Evolutionary conservation across 2,329 filamentous ascomycete species (phyloP), one percentile per base, ranked within the genome.

Genomic region (Trichoderma breve): DNA sequence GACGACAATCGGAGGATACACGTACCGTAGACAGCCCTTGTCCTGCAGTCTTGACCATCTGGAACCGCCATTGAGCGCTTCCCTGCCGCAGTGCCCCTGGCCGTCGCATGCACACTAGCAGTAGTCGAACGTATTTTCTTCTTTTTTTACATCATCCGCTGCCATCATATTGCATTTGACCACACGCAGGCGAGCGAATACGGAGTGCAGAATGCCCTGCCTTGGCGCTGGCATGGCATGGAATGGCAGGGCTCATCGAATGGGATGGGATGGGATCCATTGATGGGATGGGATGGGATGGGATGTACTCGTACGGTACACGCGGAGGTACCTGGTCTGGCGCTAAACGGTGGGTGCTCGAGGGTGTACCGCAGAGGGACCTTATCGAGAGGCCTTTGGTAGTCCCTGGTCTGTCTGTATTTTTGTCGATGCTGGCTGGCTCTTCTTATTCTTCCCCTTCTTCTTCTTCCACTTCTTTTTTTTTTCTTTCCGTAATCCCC

Each of bases 91-190:
- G 51, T 2, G 51, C 64, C 64, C 64, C 64, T 67, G 47, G 39
- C 32, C 21, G 28, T 18, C 47, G 64, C 64, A 43, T 57, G 63
- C 63, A 36, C 47, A 55, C 47, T 57, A 28, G 63, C 47, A 53
- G 62, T 55, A 6, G 55, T 26, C 34, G 6, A 58, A 24, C 14
- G 34, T n/a, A 15, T 53, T 36, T 34, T 66, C 21, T 6, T 66
- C 4, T 12, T 66, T 55, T 18, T 66, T 66, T 66, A 43, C 64
- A 67, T 67, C 64, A 67, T 58, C 47, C 51, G 32, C 47, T 67
- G 34, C 47, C 64, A 39, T 53, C 30, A 36, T 57, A 36, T 39
- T 67, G 11, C 64, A 55, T 67, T 24, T 24, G 47, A 24, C n/a
- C 43, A 51, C n/a, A 51, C 47, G 47, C 47, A 53, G n/a, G 47